Evolutionary conservation across 2,329 filamentous ascomycete genomes (phyloP).

Genomic region (Penicillium sp.): DNA sequence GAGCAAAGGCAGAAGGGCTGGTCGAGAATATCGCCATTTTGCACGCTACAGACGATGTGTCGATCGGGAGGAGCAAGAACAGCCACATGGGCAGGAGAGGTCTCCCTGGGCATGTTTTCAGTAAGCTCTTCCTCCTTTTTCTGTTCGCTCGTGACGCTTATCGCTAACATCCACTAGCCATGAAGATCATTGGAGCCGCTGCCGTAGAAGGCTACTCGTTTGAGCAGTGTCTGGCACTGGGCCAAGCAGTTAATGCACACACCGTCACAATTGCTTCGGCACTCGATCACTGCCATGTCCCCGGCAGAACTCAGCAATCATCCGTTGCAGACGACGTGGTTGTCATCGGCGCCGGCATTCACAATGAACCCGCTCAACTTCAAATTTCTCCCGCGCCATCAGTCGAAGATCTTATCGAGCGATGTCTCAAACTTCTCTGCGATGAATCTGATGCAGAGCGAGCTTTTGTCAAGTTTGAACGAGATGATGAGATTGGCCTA

Average conservation of each 20-base stretch:
- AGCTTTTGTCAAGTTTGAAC: conserved; percentile 13
- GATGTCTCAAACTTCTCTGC: neutral
- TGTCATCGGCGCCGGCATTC: conserved; percentile 17
- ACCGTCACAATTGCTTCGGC: conserved; percentile 1
- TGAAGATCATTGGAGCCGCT: conserved; percentile 1
- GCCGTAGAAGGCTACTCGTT: conserved; percentile 1
- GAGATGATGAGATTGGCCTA: conserved; percentile 6
- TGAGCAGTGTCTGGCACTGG: neutral
- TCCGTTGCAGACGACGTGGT: conserved; percentile 9
- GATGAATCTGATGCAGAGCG: neutral
- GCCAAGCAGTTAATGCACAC: neutral
- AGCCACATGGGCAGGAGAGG: conserved; percentile 12
- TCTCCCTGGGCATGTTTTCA: conserved; percentile 6
- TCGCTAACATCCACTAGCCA: neutral
- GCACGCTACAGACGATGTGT: conserved; percentile 15
- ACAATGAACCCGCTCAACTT: conserved; percentile 16
- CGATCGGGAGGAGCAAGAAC: conserved; percentile 15
- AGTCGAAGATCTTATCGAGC: conserved; percentile 12
- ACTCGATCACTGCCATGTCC: conserved; percentile 2
- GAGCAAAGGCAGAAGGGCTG: conserved; percentile 8
- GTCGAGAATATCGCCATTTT: conserved; percentile 13
- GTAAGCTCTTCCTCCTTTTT: neutral
- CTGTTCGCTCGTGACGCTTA: no score
- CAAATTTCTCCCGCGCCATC: conserved; percentile 12
- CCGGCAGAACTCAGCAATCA: conserved; percentile 1